A percentile compares a stretch with the other conserved stretches of the same genome.
Conservation (phyloP, 2,329 filamentous ascomycete species). For the Diplodia corticola region DNA sequence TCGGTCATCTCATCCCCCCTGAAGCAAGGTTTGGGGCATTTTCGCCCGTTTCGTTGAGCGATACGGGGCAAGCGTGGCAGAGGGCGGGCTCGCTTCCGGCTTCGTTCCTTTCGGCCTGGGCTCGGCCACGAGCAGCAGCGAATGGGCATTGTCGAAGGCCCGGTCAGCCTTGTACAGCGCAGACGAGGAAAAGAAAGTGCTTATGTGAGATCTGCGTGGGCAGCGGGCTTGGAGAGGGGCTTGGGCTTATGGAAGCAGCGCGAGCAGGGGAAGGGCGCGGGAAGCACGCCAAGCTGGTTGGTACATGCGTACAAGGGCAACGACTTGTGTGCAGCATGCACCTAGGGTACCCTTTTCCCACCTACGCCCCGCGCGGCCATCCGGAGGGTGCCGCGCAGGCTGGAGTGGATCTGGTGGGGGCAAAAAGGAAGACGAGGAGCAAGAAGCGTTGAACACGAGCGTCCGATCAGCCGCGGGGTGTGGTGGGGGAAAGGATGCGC, state of each 20-base stretch:
- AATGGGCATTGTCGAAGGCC: neutral
- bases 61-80: neutral
- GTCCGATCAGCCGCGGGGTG: neutral
- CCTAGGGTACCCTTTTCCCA: neutral
- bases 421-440: neutral
- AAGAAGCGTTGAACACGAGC: constrained; percentile 9
- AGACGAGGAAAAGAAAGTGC: constrained; percentile 6
- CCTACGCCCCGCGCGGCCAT: neutral
- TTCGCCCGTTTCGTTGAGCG: neutral
- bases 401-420: neutral
- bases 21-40: neutral
- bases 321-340: neutral
- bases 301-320: neutral
- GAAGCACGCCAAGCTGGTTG: neutral
- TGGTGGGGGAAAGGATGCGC: neutral
- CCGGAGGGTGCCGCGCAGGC: neutral
- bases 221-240: constrained; percentile 2
- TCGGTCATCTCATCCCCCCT: neutral
- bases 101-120: neutral
- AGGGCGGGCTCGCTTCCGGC: neutral
- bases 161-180: constrained; percentile 14
- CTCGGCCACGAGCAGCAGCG: neutral
- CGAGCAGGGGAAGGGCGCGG: neutral
- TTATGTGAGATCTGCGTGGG: constrained; percentile 15
- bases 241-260: constrained; percentile 18